Percentiles rank a stretch among this genome's conserved stretches.
Evolutionary conservation across 1,284 basidiomycete genomes (phyloP).

Genomic region (Trichosporon ovoides): DNA sequence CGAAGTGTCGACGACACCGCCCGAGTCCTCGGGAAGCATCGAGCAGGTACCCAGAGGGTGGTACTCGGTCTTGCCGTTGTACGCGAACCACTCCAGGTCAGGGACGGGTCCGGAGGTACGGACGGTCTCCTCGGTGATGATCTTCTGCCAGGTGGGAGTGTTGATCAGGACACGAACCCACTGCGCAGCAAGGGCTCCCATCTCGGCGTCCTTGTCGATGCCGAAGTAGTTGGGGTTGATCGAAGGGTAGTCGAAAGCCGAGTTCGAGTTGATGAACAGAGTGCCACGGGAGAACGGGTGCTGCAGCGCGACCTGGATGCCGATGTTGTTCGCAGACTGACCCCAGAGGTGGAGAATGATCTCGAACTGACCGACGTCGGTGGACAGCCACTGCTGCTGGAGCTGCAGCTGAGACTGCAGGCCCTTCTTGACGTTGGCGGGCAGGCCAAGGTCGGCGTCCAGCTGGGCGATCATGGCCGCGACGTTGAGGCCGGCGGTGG

Average conservation of each 20-base stretch:
- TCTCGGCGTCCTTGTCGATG: conserved; percentile 42
- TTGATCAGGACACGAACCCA: conserved; percentile 37
- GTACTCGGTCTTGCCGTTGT: conserved; percentile 48
- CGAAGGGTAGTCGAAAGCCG: conserved; percentile 56
- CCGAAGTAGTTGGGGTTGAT: conserved; percentile 63
- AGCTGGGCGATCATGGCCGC: conserved; percentile 70
- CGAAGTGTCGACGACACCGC: conserved; percentile 62
- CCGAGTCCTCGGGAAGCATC: conserved; percentile 59
- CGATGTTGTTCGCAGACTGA: conserved; percentile 27
- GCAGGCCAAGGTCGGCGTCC: conserved; percentile 32
- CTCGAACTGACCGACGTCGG: conserved; percentile 44
- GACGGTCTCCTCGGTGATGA: conserved; percentile 31
- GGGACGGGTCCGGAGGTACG: conserved; percentile 10
- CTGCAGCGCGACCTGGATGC: conserved; percentile 46
- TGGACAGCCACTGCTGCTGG: conserved; percentile 31
- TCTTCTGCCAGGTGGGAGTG: conserved; percentile 29
- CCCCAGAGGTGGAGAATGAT: conserved; percentile 45
- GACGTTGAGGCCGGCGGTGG: conserved; percentile 53
- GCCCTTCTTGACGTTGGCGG: conserved; percentile 36
- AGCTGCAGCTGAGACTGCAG: conserved; percentile 39
- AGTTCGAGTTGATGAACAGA: conserved; percentile 54
- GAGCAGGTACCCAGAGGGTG: conserved; percentile 61
- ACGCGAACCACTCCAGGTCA: background rate
- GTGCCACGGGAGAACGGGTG: conserved; percentile 49
- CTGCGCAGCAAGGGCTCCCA: conserved; percentile 31